A percentile compares a stretch with the other conserved stretches of the same genome.
These are phyloP conservation scores for Bretschneidera sinensis DNA, from an alignment of 345 rosid species.

Conservation along the genomic window DNA sequence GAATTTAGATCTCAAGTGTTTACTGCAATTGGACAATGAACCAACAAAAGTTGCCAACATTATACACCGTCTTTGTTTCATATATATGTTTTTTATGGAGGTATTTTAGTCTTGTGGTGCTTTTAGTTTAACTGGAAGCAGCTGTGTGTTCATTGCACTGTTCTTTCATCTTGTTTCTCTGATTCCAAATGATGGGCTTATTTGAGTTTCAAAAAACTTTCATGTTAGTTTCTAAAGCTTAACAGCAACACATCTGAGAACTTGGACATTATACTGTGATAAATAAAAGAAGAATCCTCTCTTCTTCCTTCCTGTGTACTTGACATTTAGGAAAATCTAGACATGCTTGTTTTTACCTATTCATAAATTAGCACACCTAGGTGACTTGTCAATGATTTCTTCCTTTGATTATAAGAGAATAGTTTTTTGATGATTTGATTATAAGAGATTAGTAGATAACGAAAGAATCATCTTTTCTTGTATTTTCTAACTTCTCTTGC, in stretches of 20 bases:
- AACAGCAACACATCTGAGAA: too few species aligned
- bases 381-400: too few species aligned
- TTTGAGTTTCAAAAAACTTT: background rate
- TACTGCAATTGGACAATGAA: background rate
- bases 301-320: too few species aligned
- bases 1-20: background rate
- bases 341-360: background rate
- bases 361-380: too few species aligned
- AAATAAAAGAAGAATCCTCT: too few species aligned
- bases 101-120: background rate
- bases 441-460: too few species aligned
- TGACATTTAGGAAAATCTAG: too few species aligned
- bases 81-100: background rate
- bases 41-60: background rate
- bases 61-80: background rate
- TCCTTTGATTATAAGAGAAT: too few species aligned
- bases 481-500: slow-evolving; percentile 11
- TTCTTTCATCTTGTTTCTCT: background rate
- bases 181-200: background rate
- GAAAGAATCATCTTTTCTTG: background rate
- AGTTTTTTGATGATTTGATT: too few species aligned
- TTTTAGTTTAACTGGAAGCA: background rate
- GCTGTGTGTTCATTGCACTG: background rate
- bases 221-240: background rate
- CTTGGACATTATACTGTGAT: too few species aligned